Evolutionary conservation across 2,329 filamentous ascomycete species (phyloP).

Genomic region (Ceratocystis lukuohia): DNA sequence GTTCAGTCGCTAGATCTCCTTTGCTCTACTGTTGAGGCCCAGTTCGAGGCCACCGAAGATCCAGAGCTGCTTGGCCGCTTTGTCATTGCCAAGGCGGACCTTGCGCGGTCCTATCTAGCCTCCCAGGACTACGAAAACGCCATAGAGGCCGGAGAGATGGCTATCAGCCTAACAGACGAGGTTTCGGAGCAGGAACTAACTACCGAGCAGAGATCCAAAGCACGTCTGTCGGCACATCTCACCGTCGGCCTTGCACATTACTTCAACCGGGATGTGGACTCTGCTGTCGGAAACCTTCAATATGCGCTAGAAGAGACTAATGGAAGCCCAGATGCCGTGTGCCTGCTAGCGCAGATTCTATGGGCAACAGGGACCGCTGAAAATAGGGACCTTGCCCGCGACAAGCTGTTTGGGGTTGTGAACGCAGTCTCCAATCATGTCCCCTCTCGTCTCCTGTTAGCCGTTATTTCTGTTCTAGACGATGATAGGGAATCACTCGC

Average conservation of each 20-base stretch:
- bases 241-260: constrained; percentile 76
- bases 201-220: constrained; percentile 50
- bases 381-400: constrained; percentile 61
- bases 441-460: constrained; percentile 65
- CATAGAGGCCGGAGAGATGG: constrained; percentile 65
- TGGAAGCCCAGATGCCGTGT: constrained; percentile 69
- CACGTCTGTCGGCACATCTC: constrained; percentile 71
- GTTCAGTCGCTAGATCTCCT: constrained; percentile 51
- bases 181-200: constrained; percentile 54
- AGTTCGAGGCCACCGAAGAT: constrained; percentile 77
- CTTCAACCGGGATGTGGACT: constrained; percentile 49
- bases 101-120: constrained; percentile 72
- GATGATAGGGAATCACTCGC: constrained; percentile 65
- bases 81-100: constrained; percentile 71
- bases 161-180: constrained; percentile 64
- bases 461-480: constrained; percentile 71
- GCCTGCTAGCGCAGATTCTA: constrained; percentile 75
- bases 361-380: constrained; percentile 76
- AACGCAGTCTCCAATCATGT: constrained; percentile 63
- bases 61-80: constrained; percentile 58
- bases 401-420: constrained; percentile 67
- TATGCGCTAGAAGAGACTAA: constrained; percentile 63
- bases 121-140: constrained; percentile 51
- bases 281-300: constrained; percentile 67
- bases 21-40: constrained; percentile 57